Evolutionary conservation across 179 eudicot species (phyloP).

Genomic region (Beta lomatogona): DNA sequence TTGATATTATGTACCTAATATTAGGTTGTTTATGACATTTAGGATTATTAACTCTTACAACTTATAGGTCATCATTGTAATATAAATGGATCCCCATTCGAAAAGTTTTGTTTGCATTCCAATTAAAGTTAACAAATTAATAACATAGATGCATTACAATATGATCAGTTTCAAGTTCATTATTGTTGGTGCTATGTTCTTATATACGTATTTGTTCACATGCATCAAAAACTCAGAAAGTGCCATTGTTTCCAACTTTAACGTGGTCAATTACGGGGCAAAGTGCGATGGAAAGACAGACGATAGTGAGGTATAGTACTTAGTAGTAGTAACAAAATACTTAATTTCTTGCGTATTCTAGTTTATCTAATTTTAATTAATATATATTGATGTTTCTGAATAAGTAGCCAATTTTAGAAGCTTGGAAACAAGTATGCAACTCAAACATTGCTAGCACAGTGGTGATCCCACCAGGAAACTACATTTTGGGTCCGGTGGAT

Average conservation of each 20-base stretch:
- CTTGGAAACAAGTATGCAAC: slow-evolving; percentile 10
- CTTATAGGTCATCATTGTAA: not conserved
- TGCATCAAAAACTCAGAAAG: not conserved
- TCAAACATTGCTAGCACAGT: slow-evolving; percentile 5
- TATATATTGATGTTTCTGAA: not conserved
- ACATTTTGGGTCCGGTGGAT: slow-evolving; percentile 5
- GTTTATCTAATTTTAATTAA: too few relatives aligned
- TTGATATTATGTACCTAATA: too few relatives aligned
- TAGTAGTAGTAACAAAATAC: not conserved
- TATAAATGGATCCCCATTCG: not conserved
- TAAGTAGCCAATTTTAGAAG: not conserved
- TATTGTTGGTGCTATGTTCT: not conserved
- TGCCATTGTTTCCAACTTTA: not conserved
- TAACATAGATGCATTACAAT: not conserved
- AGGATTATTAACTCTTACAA: too few relatives aligned
- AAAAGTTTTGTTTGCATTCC: not conserved
- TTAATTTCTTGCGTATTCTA: too few relatives aligned
- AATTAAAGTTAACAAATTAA: not conserved
- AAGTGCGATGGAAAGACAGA: not conserved
- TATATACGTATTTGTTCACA: not conserved
- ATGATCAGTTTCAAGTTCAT: not conserved
- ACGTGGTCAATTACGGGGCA: not conserved
- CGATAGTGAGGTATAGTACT: not conserved
- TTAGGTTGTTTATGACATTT: too few relatives aligned
- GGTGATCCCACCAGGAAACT: slow-evolving; percentile 7